phyloP scores from a whole-genome alignment of 2,329 filamentous ascomycete species.

The Blumeria hordei region DNA sequence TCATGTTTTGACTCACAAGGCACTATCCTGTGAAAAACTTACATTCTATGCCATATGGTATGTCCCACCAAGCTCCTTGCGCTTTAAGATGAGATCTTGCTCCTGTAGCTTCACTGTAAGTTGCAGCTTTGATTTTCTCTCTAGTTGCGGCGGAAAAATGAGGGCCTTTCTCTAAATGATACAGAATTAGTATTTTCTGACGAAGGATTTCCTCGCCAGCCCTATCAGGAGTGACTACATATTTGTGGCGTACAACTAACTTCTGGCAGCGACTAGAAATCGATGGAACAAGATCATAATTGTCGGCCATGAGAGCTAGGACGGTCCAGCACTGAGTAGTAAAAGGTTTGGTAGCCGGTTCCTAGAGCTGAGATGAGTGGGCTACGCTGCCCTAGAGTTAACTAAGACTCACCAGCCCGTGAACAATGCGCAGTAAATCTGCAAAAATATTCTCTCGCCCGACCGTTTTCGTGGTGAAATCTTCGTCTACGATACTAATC shows the following conservation, averaged over 20 bases:
- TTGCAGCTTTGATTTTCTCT: conserved; percentile 42
- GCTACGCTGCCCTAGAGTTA: background rate
- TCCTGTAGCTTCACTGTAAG: conserved; percentile 13
- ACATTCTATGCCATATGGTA: conserved; percentile 40
- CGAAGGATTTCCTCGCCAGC: conserved; percentile 38
- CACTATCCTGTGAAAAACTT: background rate
- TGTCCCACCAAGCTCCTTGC: conserved; percentile 41
- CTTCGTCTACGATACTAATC: conserved; percentile 40
- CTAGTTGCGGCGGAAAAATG: conserved; percentile 37
- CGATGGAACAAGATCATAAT: conserved; percentile 38
- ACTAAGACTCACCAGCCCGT: conserved; percentile 23
- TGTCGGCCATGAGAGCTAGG: conserved; percentile 45
- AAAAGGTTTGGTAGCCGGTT: conserved; percentile 18
- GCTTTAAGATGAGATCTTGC: conserved; percentile 16
- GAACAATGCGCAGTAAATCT: conserved; percentile 43
- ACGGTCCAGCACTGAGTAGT: conserved; percentile 37
- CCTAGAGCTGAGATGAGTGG: conserved; percentile 3
- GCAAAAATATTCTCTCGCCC: conserved; percentile 36
- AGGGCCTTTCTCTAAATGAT: conserved; percentile 35
- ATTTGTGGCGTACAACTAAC: conserved; percentile 25
- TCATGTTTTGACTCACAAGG: background rate
- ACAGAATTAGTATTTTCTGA: conserved; percentile 43
- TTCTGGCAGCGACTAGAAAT: conserved; percentile 29
- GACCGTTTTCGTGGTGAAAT: conserved; percentile 36
- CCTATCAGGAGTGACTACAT: conserved; percentile 23